Percentiles rank a stretch among this genome's conserved stretches.
Conservation (phyloP, 2,329 filamentous ascomycete species). For the Venturia asperata region DNA sequence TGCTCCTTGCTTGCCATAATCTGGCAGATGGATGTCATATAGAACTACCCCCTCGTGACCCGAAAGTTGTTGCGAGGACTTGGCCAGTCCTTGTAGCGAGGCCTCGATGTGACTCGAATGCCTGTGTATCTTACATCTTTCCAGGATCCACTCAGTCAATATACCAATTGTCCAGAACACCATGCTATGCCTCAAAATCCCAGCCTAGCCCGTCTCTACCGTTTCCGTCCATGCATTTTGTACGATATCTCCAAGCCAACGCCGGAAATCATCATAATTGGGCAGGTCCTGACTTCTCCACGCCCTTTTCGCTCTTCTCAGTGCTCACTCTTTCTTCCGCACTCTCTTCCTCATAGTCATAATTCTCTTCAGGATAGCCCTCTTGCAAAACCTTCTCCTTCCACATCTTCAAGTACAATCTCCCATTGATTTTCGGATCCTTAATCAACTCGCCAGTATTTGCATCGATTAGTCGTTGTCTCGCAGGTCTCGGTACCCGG, state of each 20-base stretch:
- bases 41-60: no score
- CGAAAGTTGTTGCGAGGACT: no score
- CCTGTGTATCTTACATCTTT: background rate
- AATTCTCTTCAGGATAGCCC: background rate
- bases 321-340: background rate
- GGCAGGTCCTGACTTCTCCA: background rate
- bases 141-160: background rate
- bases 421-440: constrained; percentile 9
- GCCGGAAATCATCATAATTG: background rate
- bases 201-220: no score
- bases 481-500: constrained; percentile 37
- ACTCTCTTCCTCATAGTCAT: background rate
- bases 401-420: constrained; percentile 18
- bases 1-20: no score
- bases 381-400: constrained; percentile 1
- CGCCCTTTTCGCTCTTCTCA: background rate
- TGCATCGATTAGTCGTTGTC: background rate
- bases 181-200: background rate
- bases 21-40: no score
- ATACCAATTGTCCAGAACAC: background rate
- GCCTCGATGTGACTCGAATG: no score
- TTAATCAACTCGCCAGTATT: constrained; percentile 12
- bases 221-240: background rate
- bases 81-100: no score
- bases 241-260: background rate